Percentiles rank a stretch among this genome's conserved stretches.
Conservation (phyloP, 2,329 filamentous ascomycete species). For the Microcyclospora tardicrescens region DNA sequence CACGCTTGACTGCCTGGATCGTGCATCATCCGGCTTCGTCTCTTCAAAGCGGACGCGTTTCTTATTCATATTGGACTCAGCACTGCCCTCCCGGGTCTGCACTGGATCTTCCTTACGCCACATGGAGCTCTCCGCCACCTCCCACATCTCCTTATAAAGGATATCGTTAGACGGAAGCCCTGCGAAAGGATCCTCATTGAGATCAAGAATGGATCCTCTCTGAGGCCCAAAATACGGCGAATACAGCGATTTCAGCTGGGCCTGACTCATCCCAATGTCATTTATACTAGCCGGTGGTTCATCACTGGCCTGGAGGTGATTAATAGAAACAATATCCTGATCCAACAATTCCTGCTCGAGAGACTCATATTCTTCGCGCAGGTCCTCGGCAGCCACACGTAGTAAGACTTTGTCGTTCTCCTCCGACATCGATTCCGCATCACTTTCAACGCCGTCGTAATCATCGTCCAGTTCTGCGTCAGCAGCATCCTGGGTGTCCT, state of each 20-base stretch:
- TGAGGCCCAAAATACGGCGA: constrained; percentile 2
- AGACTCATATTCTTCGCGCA: constrained; percentile 18
- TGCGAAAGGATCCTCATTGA: constrained; percentile 19
- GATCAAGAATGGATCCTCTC: constrained; percentile 9
- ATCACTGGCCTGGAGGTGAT: constrained; percentile 6
- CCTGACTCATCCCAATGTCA: constrained; percentile 5
- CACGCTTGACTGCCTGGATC: constrained; percentile 17
- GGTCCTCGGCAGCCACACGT: constrained; percentile 15
- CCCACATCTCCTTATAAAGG: constrained; percentile 14
- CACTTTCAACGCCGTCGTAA: constrained; percentile 3
- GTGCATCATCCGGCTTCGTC: constrained; percentile 10
- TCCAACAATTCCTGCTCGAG: constrained; percentile 9
- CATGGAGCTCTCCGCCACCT: constrained; percentile 14
- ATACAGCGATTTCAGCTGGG: not conserved
- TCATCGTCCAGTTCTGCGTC: constrained; percentile 3
- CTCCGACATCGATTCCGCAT: constrained; percentile 7
- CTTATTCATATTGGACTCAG: constrained; percentile 13
- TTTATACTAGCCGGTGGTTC: constrained; percentile 5
- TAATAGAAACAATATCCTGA: constrained; percentile 2
- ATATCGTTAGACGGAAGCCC: constrained; percentile 13
- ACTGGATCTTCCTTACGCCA: constrained; percentile 2
- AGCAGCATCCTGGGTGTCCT: constrained; percentile 10
- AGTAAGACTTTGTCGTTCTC: constrained; percentile 13
- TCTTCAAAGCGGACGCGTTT: constrained; percentile 25
- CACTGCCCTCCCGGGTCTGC: constrained; percentile 2